These are phyloP conservation scores for Fomitopsis betulina DNA, from an alignment of 1,284 basidiomycete genomes.

Conservation along the genomic window DNA sequence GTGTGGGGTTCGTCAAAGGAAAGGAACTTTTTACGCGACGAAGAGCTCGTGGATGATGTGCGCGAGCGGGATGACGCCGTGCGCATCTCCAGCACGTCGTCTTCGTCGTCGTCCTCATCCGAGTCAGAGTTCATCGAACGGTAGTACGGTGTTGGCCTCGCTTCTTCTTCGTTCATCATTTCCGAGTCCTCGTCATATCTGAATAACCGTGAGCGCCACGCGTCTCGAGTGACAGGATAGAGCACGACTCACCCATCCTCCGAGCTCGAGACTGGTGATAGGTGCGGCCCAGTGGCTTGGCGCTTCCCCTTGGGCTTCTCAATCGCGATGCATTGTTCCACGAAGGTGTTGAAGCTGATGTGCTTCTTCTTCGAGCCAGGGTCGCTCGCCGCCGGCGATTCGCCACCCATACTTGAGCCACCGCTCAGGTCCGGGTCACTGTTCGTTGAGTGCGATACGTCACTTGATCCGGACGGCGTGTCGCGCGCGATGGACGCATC, in stretches of 20 bases:
- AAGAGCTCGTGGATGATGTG: constrained; percentile 34
- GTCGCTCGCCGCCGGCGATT: constrained; percentile 13
- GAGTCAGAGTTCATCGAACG: constrained; percentile 33
- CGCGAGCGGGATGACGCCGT: constrained; percentile 30
- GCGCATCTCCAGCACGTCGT: constrained; percentile 67
- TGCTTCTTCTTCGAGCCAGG: constrained; percentile 58
- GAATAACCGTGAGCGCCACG: constrained; percentile 9
- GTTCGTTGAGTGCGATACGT: constrained; percentile 26
- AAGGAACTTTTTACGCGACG: constrained; percentile 6
- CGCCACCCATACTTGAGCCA: constrained; percentile 17
- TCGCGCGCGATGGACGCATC: constrained; percentile 7
- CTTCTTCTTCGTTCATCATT: constrained; percentile 33
- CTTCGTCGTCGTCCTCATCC: constrained; percentile 48
- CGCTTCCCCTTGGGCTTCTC: constrained; percentile 52
- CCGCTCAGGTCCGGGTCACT: constrained; percentile 38
- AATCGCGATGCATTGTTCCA: constrained; percentile 97
- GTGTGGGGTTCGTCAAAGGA: constrained; percentile 10
- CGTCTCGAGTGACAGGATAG: constrained; percentile 2
- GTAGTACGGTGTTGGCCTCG: constrained; percentile 23
- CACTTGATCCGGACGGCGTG: constrained; percentile 21
- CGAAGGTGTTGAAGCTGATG: constrained; percentile 97
- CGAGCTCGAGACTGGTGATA: constrained; percentile 29
- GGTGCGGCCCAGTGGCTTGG: constrained; percentile 13
- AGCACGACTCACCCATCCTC: constrained; percentile 58
- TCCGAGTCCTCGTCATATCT: constrained; percentile 69